Conservation (phyloP, 1,284 basidiomycete species). For the Xanthoconium separans region DNA sequence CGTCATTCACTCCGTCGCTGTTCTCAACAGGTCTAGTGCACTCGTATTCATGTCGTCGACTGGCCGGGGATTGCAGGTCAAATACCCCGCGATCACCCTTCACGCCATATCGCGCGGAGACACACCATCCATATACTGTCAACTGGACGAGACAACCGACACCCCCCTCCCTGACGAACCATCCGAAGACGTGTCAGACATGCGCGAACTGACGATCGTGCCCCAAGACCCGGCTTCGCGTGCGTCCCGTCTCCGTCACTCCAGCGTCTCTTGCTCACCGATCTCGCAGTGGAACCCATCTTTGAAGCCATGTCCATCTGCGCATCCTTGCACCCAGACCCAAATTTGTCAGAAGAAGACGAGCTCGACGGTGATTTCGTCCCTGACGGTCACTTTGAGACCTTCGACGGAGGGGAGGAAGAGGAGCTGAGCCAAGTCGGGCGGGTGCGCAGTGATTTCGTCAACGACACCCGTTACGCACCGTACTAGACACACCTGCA, state of each 20-base stretch:
- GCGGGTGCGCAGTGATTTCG: conserved; percentile 92
- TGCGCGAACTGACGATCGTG: conserved; percentile 77
- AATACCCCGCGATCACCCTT: conserved; percentile 83
- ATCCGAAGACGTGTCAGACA: conserved; percentile 43
- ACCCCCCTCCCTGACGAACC: conserved; percentile 32
- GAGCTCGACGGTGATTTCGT: conserved; percentile 62
- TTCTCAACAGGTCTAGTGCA: conserved; percentile 45
- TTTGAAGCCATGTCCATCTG: conserved; percentile 89
- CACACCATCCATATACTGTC: conserved; percentile 82
- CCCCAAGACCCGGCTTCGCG: conserved; percentile 58
- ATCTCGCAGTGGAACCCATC: conserved; percentile 71
- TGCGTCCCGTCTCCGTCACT: conserved; percentile 39
- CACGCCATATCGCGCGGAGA: conserved; percentile 82
- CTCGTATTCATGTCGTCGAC: conserved; percentile 74
- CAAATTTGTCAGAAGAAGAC: conserved; percentile 52
- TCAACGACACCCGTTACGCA: conserved; percentile 74
- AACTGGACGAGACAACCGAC: conserved; percentile 66
- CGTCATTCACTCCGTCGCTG: conserved; percentile 20
- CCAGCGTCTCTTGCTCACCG: neutral
- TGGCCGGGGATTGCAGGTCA: conserved; percentile 73
- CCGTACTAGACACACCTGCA: conserved; percentile 76
- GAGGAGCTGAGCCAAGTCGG: conserved; percentile 81
- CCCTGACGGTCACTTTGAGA: conserved; percentile 55
- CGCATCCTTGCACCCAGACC: conserved; percentile 88
- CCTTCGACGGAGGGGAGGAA: conserved; percentile 57